These are phyloP conservation scores for Penicillium roqueforti DNA, from an alignment of 495 filamentous ascomycete genomes.

Conservation along the genomic window DNA sequence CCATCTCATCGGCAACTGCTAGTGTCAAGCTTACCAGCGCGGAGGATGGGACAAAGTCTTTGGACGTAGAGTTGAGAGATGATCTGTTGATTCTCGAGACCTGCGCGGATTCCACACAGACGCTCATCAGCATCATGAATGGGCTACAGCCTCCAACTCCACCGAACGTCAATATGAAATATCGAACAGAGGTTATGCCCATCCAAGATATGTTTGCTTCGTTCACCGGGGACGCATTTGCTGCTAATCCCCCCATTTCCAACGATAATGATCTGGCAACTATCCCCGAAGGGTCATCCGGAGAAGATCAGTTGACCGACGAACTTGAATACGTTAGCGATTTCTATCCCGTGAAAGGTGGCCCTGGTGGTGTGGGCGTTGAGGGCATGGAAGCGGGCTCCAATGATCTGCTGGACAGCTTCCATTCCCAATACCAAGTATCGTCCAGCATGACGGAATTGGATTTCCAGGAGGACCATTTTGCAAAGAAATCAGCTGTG, in stretches of 20 bases:
- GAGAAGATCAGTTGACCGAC: constrained; percentile 39
- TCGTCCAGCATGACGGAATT: constrained; percentile 50
- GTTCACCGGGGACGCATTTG: constrained; percentile 80
- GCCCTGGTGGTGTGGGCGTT: constrained; percentile 34
- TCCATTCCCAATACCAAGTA: constrained; percentile 55
- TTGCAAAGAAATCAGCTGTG: constrained; percentile 56
- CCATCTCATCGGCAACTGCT: constrained; percentile 73
- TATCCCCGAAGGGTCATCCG: constrained; percentile 13
- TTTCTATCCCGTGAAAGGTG: constrained; percentile 49
- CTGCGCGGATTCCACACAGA: constrained; percentile 96
- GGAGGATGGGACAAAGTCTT: constrained; percentile 53
- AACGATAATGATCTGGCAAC: constrained; percentile 10
- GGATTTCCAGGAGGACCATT: constrained; percentile 76
- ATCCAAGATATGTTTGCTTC: constrained; percentile 85
- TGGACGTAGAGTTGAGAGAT: constrained; percentile 78
- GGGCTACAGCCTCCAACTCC: constrained; percentile 78
- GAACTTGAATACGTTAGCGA: constrained; percentile 62
- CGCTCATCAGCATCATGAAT: constrained; percentile 74
- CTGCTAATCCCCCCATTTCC: constrained; percentile 25
- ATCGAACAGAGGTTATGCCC: constrained; percentile 80
- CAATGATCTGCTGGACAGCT: constrained; percentile 59
- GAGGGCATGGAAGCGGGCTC: constrained; percentile 36
- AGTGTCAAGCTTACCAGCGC: constrained; percentile 53
- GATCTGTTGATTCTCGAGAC: constrained; percentile 88
- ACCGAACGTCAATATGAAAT: constrained; percentile 75